Conservation (phyloP, 2,329 filamentous ascomycete species). For the Scedosporium dehoogii region DNA sequence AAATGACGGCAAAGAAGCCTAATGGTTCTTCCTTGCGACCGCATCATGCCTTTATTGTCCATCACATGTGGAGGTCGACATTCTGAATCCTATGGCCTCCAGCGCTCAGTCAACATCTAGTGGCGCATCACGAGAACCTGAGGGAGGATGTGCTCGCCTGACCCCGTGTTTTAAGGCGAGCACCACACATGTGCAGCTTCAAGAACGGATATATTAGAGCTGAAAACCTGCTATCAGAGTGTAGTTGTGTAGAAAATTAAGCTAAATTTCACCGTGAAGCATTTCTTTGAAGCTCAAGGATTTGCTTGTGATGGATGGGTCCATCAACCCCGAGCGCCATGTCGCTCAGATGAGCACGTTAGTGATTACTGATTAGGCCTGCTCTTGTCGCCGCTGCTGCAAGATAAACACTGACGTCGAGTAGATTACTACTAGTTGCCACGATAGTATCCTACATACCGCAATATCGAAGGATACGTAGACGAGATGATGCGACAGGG, state of each 20-base stretch:
- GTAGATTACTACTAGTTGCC: conserved; percentile 1
- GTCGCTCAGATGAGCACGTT: conserved; percentile 7
- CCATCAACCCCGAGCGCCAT: not conserved
- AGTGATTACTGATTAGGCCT: not conserved
- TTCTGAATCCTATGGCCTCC: not conserved
- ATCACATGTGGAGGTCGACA: not conserved
- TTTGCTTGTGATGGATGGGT: not conserved
- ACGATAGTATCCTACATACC: conserved; percentile 3
- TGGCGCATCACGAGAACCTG: not conserved
- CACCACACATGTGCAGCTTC: not conserved
- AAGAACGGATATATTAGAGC: not conserved
- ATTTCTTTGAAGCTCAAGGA: not conserved
- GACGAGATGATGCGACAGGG: not conserved
- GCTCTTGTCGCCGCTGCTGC: not conserved
- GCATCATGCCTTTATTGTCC: not conserved
- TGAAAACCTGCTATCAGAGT: too few relatives aligned
- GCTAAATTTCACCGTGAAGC: not conserved
- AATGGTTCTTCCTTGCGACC: not conserved
- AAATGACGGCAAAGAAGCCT: too few relatives aligned
- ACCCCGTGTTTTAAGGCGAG: not conserved
- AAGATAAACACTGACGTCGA: not conserved
- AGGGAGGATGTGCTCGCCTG: not conserved
- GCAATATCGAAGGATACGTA: conserved; percentile 3
- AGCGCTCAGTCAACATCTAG: not conserved
- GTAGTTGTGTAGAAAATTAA: too few relatives aligned